These are phyloP conservation scores for Lodderomyces jiufengensis DNA, from an alignment of 1,139 yeast genomes.

Conservation along the genomic window DNA sequence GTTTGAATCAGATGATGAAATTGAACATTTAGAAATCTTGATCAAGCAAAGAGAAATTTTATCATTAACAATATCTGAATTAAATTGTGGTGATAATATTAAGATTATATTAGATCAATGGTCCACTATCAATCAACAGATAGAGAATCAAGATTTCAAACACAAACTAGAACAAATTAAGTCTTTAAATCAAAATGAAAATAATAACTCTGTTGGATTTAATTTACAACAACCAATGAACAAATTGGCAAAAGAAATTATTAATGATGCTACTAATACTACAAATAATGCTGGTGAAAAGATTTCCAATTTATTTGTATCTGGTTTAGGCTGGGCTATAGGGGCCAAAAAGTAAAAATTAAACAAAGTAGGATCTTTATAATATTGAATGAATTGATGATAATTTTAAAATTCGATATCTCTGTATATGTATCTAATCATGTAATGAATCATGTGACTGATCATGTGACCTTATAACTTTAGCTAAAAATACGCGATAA, in stretches of 20 bases:
- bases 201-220: too few species aligned
- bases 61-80: constrained; percentile 31
- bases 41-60: constrained; percentile 48
- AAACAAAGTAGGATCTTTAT: too few species aligned
- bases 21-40: constrained; percentile 17
- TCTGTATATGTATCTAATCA: too few species aligned
- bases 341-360: constrained; percentile 41
- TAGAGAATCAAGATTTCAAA: constrained; percentile 18
- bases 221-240: constrained; percentile 14
- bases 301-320: constrained; percentile 48
- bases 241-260: constrained; percentile 25
- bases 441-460: too few species aligned
- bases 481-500: too few species aligned
- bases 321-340: constrained; percentile 66
- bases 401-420: too few species aligned
- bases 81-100: constrained; percentile 25
- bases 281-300: constrained; percentile 45
- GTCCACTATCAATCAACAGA: constrained; percentile 27
- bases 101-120: constrained; percentile 36
- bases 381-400: too few species aligned
- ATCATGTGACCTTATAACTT: too few species aligned
- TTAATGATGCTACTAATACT: constrained; percentile 31
- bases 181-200: too few species aligned
- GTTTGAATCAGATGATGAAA: constrained; percentile 22
- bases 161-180: too few species aligned